Base-by-base conservation (phyloP, 1,284 basidiomycete genomes). In the Apiotrichum akiyoshidainum region DNA sequence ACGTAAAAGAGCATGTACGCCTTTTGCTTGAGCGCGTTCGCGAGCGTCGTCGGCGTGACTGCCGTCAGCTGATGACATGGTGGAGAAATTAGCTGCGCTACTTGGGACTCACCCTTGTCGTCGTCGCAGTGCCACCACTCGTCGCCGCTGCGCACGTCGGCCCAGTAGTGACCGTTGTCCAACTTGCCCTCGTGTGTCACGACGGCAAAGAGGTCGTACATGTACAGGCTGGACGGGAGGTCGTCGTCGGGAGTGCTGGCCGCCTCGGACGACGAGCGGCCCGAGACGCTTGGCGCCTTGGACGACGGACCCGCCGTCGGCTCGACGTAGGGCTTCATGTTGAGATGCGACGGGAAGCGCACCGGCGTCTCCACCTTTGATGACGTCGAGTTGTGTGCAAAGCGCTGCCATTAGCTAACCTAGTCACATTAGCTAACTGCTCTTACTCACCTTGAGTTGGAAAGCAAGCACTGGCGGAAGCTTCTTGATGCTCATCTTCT, bases 111-210 rank as follows among this genome's bases (percentile, higher is more conserved):
- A 90, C 88, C 70, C 64, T 91, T 95, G 71, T 95, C 92, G 69
- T 97, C 93, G 73, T 97, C 92, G 75, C 92, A 95, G 33, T 87
- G 86, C 78, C 91, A 95, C 93, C 93, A 97, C 86, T 92, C 73
- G 45, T 65, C 66, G 26, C 68, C 63, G 57, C 62, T 65, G 40
- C 72, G 63, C 4, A 77, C 69, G 52, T 74, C 71, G 17, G 68
- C 71, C 66, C 68, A 70, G 76, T 97, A 97, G 72, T 97, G 94
- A 0, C 94, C 94, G 60, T 92, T 96, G 75, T 94, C 88, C 69
- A 98, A 86, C 74, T 90, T 88, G 11, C 94, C 94, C 73, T 96
- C 91, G 76, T 97, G 94, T 63, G 92, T 93, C 60, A 97, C 88
- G 37, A 97, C 92, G 10, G 91, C 89, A 69, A 95, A 93, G 2